Conservation (phyloP, 768 basidiomycete species). For the Xanthoconium purpureum region DNA sequence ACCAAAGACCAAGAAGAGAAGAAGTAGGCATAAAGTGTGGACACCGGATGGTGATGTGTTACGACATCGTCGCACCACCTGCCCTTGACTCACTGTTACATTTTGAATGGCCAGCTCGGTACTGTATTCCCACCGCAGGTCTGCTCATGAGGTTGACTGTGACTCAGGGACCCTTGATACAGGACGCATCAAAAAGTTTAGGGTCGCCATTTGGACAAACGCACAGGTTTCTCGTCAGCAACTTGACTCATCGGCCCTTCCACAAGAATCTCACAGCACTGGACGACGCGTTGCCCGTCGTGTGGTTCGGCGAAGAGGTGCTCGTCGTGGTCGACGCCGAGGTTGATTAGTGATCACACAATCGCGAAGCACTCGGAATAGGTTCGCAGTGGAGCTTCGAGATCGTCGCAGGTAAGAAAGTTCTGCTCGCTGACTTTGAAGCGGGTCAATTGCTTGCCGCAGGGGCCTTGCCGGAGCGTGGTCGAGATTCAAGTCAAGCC, state of each 20-base stretch:
- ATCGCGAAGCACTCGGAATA: background rate
- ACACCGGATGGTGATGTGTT: background rate
- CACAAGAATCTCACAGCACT: background rate
- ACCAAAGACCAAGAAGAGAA: background rate
- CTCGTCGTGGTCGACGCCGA: background rate
- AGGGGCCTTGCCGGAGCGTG: slow-evolving; percentile 10
- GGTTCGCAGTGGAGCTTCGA: background rate
- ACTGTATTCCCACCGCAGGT: slow-evolving; percentile 9
- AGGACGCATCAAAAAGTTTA: background rate
- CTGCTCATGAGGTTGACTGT: background rate
- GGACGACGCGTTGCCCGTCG: background rate
- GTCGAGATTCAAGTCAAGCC: slow-evolving; percentile 2
- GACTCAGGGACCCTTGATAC: slow-evolving; percentile 5
- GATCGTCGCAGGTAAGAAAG: background rate
- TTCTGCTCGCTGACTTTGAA: slow-evolving; percentile 26
- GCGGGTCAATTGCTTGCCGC: slow-evolving; percentile 17
- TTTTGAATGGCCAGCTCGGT: background rate
- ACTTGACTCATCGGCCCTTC: slow-evolving; percentile 20
- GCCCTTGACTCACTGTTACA: background rate
- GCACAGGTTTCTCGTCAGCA: slow-evolving; percentile 22
- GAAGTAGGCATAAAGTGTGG: background rate
- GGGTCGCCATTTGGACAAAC: slow-evolving; percentile 7
- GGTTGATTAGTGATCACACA: background rate
- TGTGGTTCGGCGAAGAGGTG: background rate
- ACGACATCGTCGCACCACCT: background rate